These are phyloP conservation scores for Podosphaera leucotricha DNA, from an alignment of 2,329 filamentous ascomycete genomes.

Conservation along the genomic window DNA sequence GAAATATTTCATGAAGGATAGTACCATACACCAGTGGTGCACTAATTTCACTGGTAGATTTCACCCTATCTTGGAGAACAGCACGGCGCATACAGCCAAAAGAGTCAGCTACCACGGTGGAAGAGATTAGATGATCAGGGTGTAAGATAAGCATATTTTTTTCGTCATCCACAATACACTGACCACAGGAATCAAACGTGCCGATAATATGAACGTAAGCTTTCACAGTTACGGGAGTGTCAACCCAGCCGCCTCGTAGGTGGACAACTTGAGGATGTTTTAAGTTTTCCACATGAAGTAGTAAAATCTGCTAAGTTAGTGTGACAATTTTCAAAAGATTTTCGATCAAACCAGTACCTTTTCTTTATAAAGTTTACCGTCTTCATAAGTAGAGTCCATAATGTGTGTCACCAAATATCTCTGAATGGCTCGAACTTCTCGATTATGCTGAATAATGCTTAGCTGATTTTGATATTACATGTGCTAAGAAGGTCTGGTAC, in stretches of 20 bases:
- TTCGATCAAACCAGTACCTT: slow-evolving; percentile 33
- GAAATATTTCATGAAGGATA: slow-evolving; percentile 86
- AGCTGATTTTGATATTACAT: slow-evolving; percentile 23
- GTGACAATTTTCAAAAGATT: neutral
- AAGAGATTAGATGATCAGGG: slow-evolving; percentile 83
- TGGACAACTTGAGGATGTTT: slow-evolving; percentile 43
- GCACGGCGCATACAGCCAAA: slow-evolving; percentile 78
- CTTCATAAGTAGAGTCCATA: slow-evolving; percentile 42
- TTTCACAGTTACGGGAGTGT: slow-evolving; percentile 50
- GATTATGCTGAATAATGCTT: slow-evolving; percentile 41
- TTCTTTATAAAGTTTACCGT: slow-evolving; percentile 39
- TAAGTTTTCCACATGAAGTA: slow-evolving; percentile 58
- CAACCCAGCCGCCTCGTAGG: slow-evolving; percentile 67
- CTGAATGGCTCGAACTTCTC: slow-evolving; percentile 54
- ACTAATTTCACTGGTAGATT: slow-evolving; percentile 61
- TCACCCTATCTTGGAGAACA: slow-evolving; percentile 84
- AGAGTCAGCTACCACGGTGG: slow-evolving; percentile 89
- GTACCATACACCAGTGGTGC: slow-evolving; percentile 76
- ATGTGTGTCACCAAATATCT: slow-evolving; percentile 64
- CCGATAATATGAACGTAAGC: slow-evolving; percentile 76
- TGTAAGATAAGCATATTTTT: slow-evolving; percentile 76
- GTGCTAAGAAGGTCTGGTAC: slow-evolving; percentile 20
- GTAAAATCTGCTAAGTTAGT: slow-evolving; percentile 34
- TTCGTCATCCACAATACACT: slow-evolving; percentile 62
- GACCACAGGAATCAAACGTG: slow-evolving; percentile 41